phyloP scores from a whole-genome alignment of 371 early-diverging fungal genomes.

The Mortierella sp. region DNA sequence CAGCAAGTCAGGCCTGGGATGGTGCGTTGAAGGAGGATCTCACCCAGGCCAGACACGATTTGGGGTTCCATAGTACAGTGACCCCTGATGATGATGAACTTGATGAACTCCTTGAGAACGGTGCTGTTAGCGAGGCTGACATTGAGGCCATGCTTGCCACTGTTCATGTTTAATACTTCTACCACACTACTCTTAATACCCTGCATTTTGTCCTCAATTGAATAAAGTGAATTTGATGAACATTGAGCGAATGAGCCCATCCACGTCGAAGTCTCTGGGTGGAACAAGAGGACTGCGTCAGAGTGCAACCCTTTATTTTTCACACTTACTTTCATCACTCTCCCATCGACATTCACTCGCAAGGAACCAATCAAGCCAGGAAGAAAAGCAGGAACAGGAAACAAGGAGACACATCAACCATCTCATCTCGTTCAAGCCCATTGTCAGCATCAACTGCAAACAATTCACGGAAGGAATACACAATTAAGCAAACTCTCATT shows the following conservation, averaged over 20 bases:
- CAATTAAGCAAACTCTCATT: neutral
- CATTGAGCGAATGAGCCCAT: neutral
- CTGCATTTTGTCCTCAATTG: neutral
- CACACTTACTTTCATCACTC: neutral
- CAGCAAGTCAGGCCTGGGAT: slow-evolving; percentile 52
- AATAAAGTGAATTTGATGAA: neutral
- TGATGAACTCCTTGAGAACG: slow-evolving; percentile 48
- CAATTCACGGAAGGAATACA: neutral
- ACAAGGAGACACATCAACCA: neutral
- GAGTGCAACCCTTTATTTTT: neutral
- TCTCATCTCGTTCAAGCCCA: neutral
- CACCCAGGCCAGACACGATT: slow-evolving; percentile 38
- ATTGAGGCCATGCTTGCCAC: slow-evolving; percentile 43
- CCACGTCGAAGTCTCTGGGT: neutral
- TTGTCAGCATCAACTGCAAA: neutral
- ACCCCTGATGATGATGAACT: slow-evolving; percentile 53
- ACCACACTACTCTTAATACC: neutral
- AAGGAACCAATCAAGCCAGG: neutral
- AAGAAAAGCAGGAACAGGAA: neutral
- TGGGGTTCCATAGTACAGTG: slow-evolving; percentile 36
- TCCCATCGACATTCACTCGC: neutral
- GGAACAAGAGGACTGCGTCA: neutral
- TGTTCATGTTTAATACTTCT: neutral
- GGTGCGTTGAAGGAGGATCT: slow-evolving; percentile 38
- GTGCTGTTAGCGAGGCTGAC: slow-evolving; percentile 45